These are phyloP conservation scores for Trypanosoma platydactyli DNA, from an alignment of 208 protist species.

Conservation along the genomic window DNA sequence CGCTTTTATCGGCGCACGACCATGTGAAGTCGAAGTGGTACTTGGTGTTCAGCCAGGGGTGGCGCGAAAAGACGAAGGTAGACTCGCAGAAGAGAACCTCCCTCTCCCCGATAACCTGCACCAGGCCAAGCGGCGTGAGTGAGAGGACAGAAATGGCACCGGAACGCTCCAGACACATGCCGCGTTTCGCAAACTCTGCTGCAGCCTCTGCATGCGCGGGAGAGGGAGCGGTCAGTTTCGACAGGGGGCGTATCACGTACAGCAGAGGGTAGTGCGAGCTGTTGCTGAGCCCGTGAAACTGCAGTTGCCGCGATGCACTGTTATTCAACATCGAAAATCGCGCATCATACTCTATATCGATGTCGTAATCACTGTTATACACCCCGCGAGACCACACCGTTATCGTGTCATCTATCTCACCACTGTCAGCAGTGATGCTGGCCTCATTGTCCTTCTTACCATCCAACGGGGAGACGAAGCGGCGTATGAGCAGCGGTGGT, in stretches of 20 bases:
- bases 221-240: neutral
- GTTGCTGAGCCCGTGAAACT: slow-evolving; percentile 11
- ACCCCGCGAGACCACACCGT: neutral
- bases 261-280: slow-evolving; percentile 36
- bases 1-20: slow-evolving; percentile 38
- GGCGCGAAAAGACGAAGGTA: slow-evolving; percentile 71
- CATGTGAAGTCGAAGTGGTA: slow-evolving; percentile 78
- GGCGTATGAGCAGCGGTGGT: slow-evolving; percentile 9
- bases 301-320: neutral
- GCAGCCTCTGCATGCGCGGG: slow-evolving; percentile 31
- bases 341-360: slow-evolving; percentile 4
- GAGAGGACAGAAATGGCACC: slow-evolving; percentile 53
- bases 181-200: slow-evolving; percentile 54
- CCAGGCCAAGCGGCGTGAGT: slow-evolving; percentile 55
- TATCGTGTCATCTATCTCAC: neutral
- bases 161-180: slow-evolving; percentile 52
- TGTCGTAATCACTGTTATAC: neutral
- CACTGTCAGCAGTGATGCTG: neutral
- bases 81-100: slow-evolving; percentile 68
- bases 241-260: slow-evolving; percentile 42
- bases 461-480: slow-evolving; percentile 1
- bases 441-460: neutral
- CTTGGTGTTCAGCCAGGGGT: slow-evolving; percentile 56
- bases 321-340: neutral
- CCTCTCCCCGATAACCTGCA: slow-evolving; percentile 45